Evolutionary conservation across 2,329 filamentous ascomycete genomes (phyloP).

Genomic region (Orbilia oligospora): DNA sequence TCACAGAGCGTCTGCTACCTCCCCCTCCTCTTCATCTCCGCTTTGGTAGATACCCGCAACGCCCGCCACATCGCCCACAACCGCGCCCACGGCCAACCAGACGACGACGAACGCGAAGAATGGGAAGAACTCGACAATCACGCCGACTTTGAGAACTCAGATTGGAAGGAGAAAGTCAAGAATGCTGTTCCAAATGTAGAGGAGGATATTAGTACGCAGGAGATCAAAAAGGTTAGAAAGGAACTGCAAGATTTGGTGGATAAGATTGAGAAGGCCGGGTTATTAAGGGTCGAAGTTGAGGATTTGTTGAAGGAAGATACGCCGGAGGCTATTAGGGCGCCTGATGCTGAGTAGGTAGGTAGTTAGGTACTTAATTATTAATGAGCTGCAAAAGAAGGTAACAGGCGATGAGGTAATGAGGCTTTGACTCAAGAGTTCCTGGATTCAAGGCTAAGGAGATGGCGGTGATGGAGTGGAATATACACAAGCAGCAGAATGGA

Average conservation of each 20-base stretch:
- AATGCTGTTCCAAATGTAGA: slow-evolving; percentile 85
- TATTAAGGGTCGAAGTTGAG: slow-evolving; percentile 32
- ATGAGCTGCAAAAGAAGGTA: too few relatives aligned
- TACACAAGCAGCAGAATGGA: slow-evolving; percentile 6
- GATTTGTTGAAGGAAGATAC: slow-evolving; percentile 49
- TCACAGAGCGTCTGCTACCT: slow-evolving; percentile 42
- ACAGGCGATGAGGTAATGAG: too few relatives aligned
- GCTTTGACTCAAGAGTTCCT: too few relatives aligned
- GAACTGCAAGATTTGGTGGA: slow-evolving; percentile 70
- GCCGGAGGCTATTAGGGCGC: slow-evolving; percentile 43
- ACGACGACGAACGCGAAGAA: slow-evolving; percentile 89
- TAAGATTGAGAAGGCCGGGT: slow-evolving; percentile 63
- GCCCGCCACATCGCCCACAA: slow-evolving; percentile 80
- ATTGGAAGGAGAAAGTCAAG: slow-evolving; percentile 85
- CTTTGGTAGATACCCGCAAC: slow-evolving; percentile 64
- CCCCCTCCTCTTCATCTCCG: slow-evolving; percentile 52
- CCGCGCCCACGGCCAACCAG: slow-evolving; percentile 82
- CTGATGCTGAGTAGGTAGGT: slow-evolving; percentile 29
- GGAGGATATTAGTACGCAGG: slow-evolving; percentile 80
- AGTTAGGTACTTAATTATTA: neutral
- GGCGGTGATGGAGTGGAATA: neutral
- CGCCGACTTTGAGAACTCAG: slow-evolving; percentile 84
- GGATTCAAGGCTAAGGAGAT: too few relatives aligned
- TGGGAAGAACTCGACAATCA: slow-evolving; percentile 87
- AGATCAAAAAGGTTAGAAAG: slow-evolving; percentile 75